phyloP scores from a whole-genome alignment of 164 flowering plant species.

The Protea cynaroides region DNA sequence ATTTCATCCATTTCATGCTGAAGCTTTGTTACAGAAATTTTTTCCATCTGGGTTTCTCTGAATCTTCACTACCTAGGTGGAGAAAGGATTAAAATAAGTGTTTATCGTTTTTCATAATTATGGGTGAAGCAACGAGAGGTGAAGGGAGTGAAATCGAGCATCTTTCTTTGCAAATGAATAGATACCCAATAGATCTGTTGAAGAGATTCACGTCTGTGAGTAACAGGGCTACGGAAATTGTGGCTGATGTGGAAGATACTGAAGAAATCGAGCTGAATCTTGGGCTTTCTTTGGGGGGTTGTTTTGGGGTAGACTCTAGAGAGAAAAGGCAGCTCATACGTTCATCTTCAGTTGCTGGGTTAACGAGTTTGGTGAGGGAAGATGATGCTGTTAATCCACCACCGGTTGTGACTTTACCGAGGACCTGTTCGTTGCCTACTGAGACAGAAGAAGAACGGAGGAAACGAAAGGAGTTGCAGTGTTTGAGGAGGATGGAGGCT shows the following conservation, averaged over 20 bases:
- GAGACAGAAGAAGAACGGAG: slow-evolving; percentile 88
- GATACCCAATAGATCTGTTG: slow-evolving; percentile 72
- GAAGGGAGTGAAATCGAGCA: slow-evolving; percentile 26
- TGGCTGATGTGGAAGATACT: slow-evolving; percentile 18
- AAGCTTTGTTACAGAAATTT: neutral
- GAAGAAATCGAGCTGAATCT: slow-evolving; percentile 74
- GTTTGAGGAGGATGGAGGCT: slow-evolving; percentile 75
- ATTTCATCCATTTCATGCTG: neutral
- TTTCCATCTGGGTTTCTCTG: too few relatives aligned
- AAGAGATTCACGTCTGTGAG: slow-evolving; percentile 41
- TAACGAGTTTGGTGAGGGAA: slow-evolving; percentile 35
- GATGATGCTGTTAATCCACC: slow-evolving; percentile 21
- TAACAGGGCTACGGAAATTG: neutral
- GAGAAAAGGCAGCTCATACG: slow-evolving; percentile 37
- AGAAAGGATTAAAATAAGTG: too few relatives aligned
- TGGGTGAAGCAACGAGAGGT: slow-evolving; percentile 28
- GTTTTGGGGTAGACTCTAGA: slow-evolving; percentile 69
- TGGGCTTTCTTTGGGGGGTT: slow-evolving; percentile 80
- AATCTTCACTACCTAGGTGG: too few relatives aligned
- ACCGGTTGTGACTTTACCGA: slow-evolving; percentile 18
- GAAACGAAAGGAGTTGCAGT: slow-evolving; percentile 85
- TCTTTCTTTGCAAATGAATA: slow-evolving; percentile 28
- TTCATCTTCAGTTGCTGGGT: slow-evolving; percentile 62
- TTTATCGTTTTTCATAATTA: neutral
- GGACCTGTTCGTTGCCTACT: slow-evolving; percentile 71